These are phyloP conservation scores for Talaromyces wortmannii DNA, from an alignment of 495 filamentous ascomycete genomes.

Conservation along the genomic window DNA sequence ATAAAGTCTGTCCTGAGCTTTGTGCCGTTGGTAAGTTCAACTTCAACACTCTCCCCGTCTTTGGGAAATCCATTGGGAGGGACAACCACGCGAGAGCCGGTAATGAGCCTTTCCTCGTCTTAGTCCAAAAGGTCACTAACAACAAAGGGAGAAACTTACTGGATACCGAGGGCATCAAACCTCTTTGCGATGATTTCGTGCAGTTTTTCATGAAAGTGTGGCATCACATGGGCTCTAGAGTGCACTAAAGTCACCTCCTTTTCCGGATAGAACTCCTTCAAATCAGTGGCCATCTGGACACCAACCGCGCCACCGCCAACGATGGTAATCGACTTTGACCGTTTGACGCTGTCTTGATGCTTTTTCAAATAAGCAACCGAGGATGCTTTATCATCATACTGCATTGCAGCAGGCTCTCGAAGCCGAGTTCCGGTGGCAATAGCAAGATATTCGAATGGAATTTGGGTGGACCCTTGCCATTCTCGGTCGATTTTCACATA, in stretches of 20 bases:
- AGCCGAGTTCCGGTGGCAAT: slow-evolving; percentile 42
- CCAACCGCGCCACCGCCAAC: slow-evolving; percentile 58
- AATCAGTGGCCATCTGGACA: slow-evolving; percentile 53
- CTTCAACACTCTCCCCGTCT: slow-evolving; percentile 18
- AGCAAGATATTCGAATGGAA: slow-evolving; percentile 41
- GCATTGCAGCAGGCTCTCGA: slow-evolving; percentile 37
- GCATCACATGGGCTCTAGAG: slow-evolving; percentile 45
- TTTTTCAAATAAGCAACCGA: slow-evolving; percentile 31
- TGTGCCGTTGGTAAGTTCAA: slow-evolving; percentile 27
- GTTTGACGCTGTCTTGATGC: slow-evolving; percentile 27
- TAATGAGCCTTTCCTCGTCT: slow-evolving; percentile 16
- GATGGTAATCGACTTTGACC: slow-evolving; percentile 40
- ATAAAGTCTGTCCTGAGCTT: slow-evolving; percentile 28
- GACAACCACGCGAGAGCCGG: slow-evolving; percentile 25
- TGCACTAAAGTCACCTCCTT: slow-evolving; percentile 54
- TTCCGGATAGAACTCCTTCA: slow-evolving; percentile 50
- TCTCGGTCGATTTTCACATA: slow-evolving; percentile 37
- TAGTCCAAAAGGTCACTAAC: not conserved
- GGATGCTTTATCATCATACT: slow-evolving; percentile 34
- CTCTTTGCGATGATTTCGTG: slow-evolving; percentile 37
- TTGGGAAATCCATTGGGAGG: slow-evolving; percentile 23
- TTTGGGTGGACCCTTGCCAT: slow-evolving; percentile 32
- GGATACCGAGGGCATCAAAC: slow-evolving; percentile 31
- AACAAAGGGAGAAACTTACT: slow-evolving; percentile 8
- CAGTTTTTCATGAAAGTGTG: slow-evolving; percentile 40